Conservation (phyloP, 306 rosid species). For the Cucumis hystrix region DNA sequence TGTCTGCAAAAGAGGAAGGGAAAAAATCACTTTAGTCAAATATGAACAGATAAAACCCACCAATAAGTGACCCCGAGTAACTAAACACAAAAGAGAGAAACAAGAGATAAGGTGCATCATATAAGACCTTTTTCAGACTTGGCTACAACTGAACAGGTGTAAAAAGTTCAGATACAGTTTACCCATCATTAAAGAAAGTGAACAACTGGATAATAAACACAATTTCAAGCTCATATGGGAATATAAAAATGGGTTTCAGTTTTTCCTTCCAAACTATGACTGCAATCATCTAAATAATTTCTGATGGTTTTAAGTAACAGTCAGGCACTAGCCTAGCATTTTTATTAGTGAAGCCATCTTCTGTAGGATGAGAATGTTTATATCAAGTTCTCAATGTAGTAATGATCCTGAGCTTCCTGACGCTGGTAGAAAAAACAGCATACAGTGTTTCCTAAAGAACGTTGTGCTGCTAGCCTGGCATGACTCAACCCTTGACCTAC, state of each 20-base stretch:
- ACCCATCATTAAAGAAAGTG: neutral
- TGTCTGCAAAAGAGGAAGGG: constrained; percentile 27
- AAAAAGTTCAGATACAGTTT: neutral
- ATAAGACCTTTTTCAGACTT: neutral
- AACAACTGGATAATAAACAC: neutral
- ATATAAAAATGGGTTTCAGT: neutral
- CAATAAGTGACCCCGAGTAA: neutral
- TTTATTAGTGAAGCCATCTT: neutral
- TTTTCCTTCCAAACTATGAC: neutral
- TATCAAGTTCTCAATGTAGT: neutral
- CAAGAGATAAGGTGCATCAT: neutral
- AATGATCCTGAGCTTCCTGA: neutral
- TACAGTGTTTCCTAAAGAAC: neutral
- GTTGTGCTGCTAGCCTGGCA: neutral
- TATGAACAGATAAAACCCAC: neutral
- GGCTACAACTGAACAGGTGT: neutral
- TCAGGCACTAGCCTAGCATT: neutral
- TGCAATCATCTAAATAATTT: neutral
- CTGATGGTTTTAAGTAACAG: neutral
- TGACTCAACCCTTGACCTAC: neutral
- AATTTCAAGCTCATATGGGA: neutral
- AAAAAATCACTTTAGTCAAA: neutral
- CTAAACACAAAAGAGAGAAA: neutral
- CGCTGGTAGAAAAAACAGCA: neutral
- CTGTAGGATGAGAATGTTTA: neutral